A percentile compares a stretch with the other conserved stretches of the same genome.
Evolutionary conservation across 2,329 filamentous ascomycete species (phyloP).

Genomic region (Ilyonectria mors-panacis): DNA sequence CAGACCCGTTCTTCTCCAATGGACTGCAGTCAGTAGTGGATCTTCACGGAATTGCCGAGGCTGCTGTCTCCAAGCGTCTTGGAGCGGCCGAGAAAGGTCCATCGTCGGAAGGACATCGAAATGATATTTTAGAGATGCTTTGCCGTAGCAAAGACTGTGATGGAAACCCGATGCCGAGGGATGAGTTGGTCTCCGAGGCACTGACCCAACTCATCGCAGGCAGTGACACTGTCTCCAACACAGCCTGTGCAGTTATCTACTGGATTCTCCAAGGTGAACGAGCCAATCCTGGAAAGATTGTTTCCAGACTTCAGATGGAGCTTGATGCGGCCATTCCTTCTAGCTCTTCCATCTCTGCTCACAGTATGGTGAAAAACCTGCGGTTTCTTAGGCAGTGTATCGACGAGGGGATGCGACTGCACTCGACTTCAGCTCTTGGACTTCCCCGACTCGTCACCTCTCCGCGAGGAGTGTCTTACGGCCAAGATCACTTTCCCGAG

Average conservation of each 20-base stretch:
- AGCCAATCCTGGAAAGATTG: conserved; percentile 17
- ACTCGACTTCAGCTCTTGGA: conserved; percentile 33
- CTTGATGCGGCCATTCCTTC: conserved; percentile 29
- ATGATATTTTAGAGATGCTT: conserved; percentile 33
- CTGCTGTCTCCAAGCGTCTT: conserved; percentile 23
- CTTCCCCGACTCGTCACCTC: conserved; percentile 32
- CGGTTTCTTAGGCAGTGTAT: conserved; percentile 29
- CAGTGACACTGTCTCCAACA: conserved; percentile 35
- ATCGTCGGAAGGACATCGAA: neutral
- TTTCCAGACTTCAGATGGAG: conserved; percentile 26
- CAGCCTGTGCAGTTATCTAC: conserved; percentile 32
- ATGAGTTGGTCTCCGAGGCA: conserved; percentile 33
- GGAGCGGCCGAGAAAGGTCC: conserved; percentile 11
- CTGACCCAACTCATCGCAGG: conserved; percentile 36
- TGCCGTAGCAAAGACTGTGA: conserved; percentile 22
- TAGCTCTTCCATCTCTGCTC: conserved; percentile 11
- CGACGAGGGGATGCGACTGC: conserved; percentile 32
- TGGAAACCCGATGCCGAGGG: conserved; percentile 24
- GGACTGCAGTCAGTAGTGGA: conserved; percentile 30
- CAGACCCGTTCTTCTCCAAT: conserved; percentile 33
- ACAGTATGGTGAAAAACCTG: conserved; percentile 28
- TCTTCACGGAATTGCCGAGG: conserved; percentile 30
- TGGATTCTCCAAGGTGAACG: conserved; percentile 33
- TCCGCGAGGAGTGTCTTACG: conserved; percentile 19
- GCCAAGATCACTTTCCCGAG: conserved; percentile 29